These are phyloP conservation scores for Linnemannia zychae DNA, from an alignment of 192 early-diverging fungal genomes.

Conservation along the genomic window DNA sequence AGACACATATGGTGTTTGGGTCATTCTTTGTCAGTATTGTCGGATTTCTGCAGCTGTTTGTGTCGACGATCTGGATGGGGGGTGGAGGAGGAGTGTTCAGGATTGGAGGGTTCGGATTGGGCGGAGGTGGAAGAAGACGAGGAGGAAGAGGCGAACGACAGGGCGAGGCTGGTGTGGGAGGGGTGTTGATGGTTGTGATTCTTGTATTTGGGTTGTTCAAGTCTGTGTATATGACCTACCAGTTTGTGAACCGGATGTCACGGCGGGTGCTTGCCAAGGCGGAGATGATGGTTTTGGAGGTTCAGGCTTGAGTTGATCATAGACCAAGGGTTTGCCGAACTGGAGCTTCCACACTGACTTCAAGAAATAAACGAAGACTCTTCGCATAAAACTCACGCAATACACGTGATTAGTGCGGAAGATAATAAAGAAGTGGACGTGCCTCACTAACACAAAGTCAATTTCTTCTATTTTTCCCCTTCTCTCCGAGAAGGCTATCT, in stretches of 20 bases:
- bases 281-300: slow-evolving; percentile 44
- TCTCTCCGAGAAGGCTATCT: too few species aligned
- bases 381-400: too few species aligned
- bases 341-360: too few species aligned
- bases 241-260: slow-evolving; percentile 43
- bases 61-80: slow-evolving; percentile 57
- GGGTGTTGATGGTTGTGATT: slow-evolving; percentile 42
- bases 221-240: slow-evolving; percentile 49
- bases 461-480: too few species aligned
- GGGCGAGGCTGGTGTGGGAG: slow-evolving; percentile 42
- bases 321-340: too few species aligned
- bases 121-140: slow-evolving; percentile 43
- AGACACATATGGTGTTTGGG: slow-evolving; percentile 55
- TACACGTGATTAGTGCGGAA: too few species aligned
- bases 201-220: slow-evolving; percentile 54
- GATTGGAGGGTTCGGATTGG: slow-evolving; percentile 39
- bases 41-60: slow-evolving; percentile 59
- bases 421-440: too few species aligned
- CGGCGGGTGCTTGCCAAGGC: slow-evolving; percentile 41
- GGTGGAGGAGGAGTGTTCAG: slow-evolving; percentile 52
- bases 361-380: too few species aligned
- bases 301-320: slow-evolving; percentile 17
- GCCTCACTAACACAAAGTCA: too few species aligned
- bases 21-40: slow-evolving; percentile 59
- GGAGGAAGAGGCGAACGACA: slow-evolving; percentile 43